Evolutionary conservation across 1,284 basidiomycete species (phyloP).

Genomic region (Cryptococcus sp.): DNA sequence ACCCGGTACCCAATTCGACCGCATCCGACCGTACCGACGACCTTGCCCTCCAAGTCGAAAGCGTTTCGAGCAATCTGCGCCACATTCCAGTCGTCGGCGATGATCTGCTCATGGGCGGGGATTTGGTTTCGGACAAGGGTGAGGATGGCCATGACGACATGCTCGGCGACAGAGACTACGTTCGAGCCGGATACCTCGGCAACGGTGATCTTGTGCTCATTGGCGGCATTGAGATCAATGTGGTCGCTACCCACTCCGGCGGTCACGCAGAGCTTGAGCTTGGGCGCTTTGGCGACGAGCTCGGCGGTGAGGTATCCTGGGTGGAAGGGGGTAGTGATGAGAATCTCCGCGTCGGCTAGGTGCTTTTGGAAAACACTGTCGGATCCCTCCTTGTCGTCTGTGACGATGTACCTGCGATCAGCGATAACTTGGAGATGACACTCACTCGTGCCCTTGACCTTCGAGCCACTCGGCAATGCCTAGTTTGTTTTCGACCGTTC

Average conservation of each 20-base stretch:
- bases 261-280: conserved; percentile 86
- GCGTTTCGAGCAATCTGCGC: conserved; percentile 72
- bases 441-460: conserved; percentile 68
- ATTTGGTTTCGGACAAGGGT: conserved; percentile 76
- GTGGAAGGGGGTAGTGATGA: conserved; percentile 83
- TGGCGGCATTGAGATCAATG: conserved; percentile 83
- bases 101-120: conserved; percentile 62
- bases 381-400: conserved; percentile 80
- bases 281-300: conserved; percentile 71
- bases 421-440: conserved; percentile 26
- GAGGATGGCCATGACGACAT: conserved; percentile 79
- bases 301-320: conserved; percentile 83
- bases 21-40: conserved; percentile 80
- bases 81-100: conserved; percentile 78
- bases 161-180: conserved; percentile 69
- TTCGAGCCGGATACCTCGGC: conserved; percentile 78
- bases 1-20: conserved; percentile 86
- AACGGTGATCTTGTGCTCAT: conserved; percentile 75
- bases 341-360: conserved; percentile 50
- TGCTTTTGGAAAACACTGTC: conserved; percentile 83
- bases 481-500: conserved; percentile 86
- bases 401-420: conserved; percentile 50
- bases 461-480: conserved; percentile 67
- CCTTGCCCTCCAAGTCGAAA: conserved; percentile 85
- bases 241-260: conserved; percentile 94